Evolutionary conservation across 2,329 filamentous ascomycete genomes (phyloP).

Genomic region (Pseudocercospora cruenta): DNA sequence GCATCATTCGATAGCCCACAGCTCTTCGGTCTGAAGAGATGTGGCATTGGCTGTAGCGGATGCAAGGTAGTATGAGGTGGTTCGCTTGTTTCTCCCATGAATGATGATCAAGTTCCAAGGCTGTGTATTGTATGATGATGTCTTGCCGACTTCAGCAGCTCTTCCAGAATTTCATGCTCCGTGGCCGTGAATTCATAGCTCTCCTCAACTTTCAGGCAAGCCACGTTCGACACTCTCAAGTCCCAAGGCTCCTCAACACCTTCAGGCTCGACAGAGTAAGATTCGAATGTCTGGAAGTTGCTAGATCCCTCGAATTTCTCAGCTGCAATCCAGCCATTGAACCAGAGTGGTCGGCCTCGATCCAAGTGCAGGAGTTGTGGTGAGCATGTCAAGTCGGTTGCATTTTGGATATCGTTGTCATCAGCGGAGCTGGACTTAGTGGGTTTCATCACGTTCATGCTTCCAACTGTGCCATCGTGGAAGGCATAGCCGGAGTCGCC

Average conservation of each 20-base stretch:
- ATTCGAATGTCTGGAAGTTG: slow-evolving; percentile 44
- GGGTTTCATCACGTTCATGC: slow-evolving; percentile 39
- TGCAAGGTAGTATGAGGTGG: too few relatives aligned
- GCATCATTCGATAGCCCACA: too few relatives aligned
- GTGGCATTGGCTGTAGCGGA: too few relatives aligned
- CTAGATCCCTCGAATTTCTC: slow-evolving; percentile 47
- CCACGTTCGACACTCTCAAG: slow-evolving; percentile 42
- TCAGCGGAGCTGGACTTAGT: not conserved
- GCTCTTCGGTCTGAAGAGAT: too few relatives aligned
- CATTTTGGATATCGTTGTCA: not conserved
- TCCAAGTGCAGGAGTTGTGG: slow-evolving; percentile 53
- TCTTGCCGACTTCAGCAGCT: slow-evolving; percentile 37
- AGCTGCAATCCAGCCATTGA: slow-evolving; percentile 51
- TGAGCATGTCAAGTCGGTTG: slow-evolving; percentile 44
- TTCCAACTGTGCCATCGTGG: slow-evolving; percentile 46
- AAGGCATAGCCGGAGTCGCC: slow-evolving; percentile 50
- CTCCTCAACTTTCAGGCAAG: slow-evolving; percentile 40
- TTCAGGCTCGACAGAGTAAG: slow-evolving; percentile 39
- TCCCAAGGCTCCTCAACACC: slow-evolving; percentile 40
- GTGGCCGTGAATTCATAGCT: slow-evolving; percentile 32
- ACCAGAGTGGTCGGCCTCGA: slow-evolving; percentile 49
- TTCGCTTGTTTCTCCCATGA: too few relatives aligned
- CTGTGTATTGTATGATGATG: not conserved
- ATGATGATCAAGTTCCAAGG: not conserved
- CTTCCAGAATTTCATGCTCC: slow-evolving; percentile 36